Percentiles rank a stretch among this genome's conserved stretches.
Conservation (phyloP, 352 stramenopile species). For the Halophytophthora polymorphica region DNA sequence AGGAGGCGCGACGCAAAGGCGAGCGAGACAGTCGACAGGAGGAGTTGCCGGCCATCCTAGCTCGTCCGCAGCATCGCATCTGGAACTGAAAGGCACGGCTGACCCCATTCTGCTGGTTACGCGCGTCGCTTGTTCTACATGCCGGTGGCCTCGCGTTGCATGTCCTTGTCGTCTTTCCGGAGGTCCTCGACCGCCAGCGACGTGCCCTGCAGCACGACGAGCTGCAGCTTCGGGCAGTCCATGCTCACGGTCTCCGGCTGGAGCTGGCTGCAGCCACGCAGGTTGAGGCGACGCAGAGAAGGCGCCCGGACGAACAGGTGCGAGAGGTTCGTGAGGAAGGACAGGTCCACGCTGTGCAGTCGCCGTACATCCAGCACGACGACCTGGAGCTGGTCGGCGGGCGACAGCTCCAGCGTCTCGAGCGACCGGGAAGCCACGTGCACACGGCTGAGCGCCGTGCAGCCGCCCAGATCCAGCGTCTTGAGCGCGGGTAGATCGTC, state of each 20-base stretch:
- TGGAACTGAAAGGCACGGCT: conserved; percentile 41
- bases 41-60: conserved; percentile 25
- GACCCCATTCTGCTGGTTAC: too few relatives aligned
- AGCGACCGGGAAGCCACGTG: conserved; percentile 54
- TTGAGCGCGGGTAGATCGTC: conserved; percentile 45
- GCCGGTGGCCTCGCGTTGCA: neutral
- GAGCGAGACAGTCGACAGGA: neutral
- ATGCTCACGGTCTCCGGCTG: conserved; percentile 28
- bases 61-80: conserved; percentile 31
- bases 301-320: conserved; percentile 50
- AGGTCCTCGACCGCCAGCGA: conserved; percentile 39
- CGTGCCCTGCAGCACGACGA: conserved; percentile 42
- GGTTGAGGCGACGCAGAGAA: conserved; percentile 35
- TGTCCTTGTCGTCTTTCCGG: conserved; percentile 10
- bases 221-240: conserved; percentile 38
- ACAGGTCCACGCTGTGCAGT: conserved; percentile 42
- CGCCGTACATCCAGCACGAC: conserved; percentile 42
- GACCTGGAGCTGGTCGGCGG: conserved; percentile 43
- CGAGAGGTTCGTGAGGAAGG: conserved; percentile 57
- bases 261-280: conserved; percentile 47
- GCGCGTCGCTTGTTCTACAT: neutral
- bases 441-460: conserved; percentile 47
- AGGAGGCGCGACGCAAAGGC: neutral
- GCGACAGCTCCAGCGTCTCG: conserved; percentile 33
- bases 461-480: conserved; percentile 39